Base-by-base conservation (phyloP, 2,329 filamentous ascomycete species). In the Fusarium newnesense region DNA sequence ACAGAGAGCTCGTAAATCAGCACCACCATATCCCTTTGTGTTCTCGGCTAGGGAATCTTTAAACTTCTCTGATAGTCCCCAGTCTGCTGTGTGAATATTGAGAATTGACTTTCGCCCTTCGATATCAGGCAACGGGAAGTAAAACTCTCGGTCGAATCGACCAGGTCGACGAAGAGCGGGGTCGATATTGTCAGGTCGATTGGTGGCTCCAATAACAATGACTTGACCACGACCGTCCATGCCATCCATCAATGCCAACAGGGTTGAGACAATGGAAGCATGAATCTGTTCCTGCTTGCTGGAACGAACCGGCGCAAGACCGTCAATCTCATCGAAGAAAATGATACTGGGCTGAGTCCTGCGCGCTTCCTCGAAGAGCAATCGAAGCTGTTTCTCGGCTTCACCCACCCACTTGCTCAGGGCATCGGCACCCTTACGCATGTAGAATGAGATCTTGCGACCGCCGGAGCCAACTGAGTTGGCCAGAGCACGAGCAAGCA, bases 281-380 rank as follows among this genome's bases (percentile, higher is more conserved):
- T 99, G 96, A 67, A 98, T 98, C 83, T 99, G 96, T 80, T 99
- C 96, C 83, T 98, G 96, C 82, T 98, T 98, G 83, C 96, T 98
- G 18, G 96, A 98, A 76, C 96, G 90, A 39, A 98, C 96, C 58
- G 96, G 97, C 6, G 96, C 96, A 73, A 99, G 87, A 62, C 96
- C 96, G 83, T 99, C 96, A 75, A 99, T 99, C 82, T 99, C 96
- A 81, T 99, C 96, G 77, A 99, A 98, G 85, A 99, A 99, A 81
- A 99, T 99, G 82, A 99, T 99, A 81, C 96, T 98, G 0, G 96
- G 96, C 79, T 99, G 96, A 4, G 93, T 98, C 81, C 95, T 96
- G 70, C 96, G 90, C 21, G 96, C 96, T 83, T 99, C 96, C 77
- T 98, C 96, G 74, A 99, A 99, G 9, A 99, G 87, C 64, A 98